A percentile compares a stretch with the other conserved stretches of the same genome.
Evolutionary conservation across 805 yeast species (phyloP).

Genomic region (Suhomyces xylopsoci): DNA sequence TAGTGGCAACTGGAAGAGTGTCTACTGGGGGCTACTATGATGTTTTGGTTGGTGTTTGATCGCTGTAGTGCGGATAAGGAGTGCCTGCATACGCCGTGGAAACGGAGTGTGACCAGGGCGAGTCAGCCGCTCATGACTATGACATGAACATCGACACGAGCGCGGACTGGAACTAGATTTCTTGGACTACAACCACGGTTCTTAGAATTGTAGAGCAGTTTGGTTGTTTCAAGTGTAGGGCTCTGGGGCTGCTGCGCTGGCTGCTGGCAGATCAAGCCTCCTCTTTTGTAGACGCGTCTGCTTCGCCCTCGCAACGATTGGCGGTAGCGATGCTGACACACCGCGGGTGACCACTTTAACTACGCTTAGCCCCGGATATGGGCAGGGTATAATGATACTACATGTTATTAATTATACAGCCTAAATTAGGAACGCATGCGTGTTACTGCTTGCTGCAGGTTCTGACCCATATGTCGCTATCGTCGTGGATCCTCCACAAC

Average conservation of each 20-base stretch:
- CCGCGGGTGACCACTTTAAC: neutral
- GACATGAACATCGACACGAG: neutral
- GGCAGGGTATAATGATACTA: neutral
- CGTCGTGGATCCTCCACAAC: slow-evolving; percentile 42
- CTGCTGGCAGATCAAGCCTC: neutral
- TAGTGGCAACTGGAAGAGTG: neutral
- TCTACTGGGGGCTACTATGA: neutral
- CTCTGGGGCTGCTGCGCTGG: no score
- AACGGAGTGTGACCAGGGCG: neutral
- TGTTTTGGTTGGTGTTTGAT: no score
- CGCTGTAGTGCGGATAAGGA: neutral
- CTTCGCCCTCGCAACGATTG: neutral
- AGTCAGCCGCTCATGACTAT: neutral
- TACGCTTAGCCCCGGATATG: neutral
- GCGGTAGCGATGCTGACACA: neutral
- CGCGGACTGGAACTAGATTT: no score
- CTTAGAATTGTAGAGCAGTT: neutral
- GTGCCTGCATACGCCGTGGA: neutral
- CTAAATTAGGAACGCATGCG: slow-evolving; percentile 6
- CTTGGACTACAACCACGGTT: no score
- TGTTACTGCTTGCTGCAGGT: slow-evolving; percentile 18
- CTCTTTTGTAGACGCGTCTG: neutral
- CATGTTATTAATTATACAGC: slow-evolving; percentile 3
- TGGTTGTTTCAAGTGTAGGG: neutral
- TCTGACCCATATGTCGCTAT: slow-evolving; percentile 42